phyloP scores from a whole-genome alignment of 768 basidiomycete genomes.

The Obba rivulosa region DNA sequence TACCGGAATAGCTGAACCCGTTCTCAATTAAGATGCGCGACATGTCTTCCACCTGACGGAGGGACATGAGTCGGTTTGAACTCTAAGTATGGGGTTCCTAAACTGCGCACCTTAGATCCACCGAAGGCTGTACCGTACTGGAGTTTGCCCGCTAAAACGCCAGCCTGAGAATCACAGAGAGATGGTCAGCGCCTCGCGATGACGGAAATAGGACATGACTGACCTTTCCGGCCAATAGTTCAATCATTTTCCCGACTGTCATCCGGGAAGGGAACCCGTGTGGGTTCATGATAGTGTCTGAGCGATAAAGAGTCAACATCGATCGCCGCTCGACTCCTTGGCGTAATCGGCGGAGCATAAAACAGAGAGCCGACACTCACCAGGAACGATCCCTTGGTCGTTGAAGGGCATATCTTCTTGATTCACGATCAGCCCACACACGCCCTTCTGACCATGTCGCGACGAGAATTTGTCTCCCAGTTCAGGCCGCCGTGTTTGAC shows the following conservation, averaged over 20 bases:
- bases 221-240: slow-evolving; percentile 92
- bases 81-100: not conserved
- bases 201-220: not conserved
- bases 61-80: not conserved
- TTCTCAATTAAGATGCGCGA: slow-evolving; percentile 90
- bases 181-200: not conserved
- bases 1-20: slow-evolving; percentile 97
- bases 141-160: slow-evolving; percentile 82
- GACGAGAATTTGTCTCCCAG: slow-evolving; percentile 99
- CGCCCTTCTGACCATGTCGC: slow-evolving; percentile 97
- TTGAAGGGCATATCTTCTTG: slow-evolving; percentile 99
- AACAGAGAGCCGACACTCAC: slow-evolving; percentile 34
- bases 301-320: not conserved
- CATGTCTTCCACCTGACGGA: slow-evolving; percentile 88
- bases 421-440: slow-evolving; percentile 97
- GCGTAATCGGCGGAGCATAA: not conserved
- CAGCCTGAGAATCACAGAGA: slow-evolving; percentile 52
- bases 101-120: slow-evolving; percentile 77
- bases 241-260: slow-evolving; percentile 99
- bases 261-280: slow-evolving; percentile 99
- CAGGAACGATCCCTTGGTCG: slow-evolving; percentile 91
- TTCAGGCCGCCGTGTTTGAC: slow-evolving; percentile 94
- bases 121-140: slow-evolving; percentile 97
- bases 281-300: slow-evolving; percentile 99
- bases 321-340: slow-evolving; percentile 1